Base-by-base conservation (phyloP, 805 yeast genomes). In the Candida chauliodis region DNA sequence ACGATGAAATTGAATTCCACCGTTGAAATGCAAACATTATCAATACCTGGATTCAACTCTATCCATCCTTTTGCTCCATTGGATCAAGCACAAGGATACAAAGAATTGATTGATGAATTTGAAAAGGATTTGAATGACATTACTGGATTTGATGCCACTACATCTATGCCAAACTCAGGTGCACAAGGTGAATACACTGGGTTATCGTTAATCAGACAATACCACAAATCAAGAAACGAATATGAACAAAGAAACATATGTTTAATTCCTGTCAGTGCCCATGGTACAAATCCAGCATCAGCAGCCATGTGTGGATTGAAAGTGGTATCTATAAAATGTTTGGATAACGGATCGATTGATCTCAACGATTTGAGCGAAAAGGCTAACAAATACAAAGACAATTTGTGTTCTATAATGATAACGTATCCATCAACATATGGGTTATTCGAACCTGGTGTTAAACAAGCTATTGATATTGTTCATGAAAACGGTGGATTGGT, bases 131-230 rank as follows among this genome's bases (percentile, higher is more conserved):
- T 93, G 49, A 85, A 90, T 40, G 87, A 84, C 47, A 90, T 93
- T 47, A 91, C 99, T 8, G 98, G 98, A 0, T 88, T 93, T 54
- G 86, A 81, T 44, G 91, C 86, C 28, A 83, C 95, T 15, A 85
- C 97, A 2, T 68, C 87, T 43, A 95, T 88, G 81, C 99, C 99
- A 46, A 93, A 93, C 59, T 87, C 97, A 27, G 99, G 99, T 49
- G 98, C 99, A 27, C 96, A 91, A 63, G 99, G 99, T 62, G 99
- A 93, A 64, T 93, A 84, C 65, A 78, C 98, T 11, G 99, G 99
- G 20, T 71, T 93, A 43, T 78, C 95, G 43, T 88, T 89, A 31
- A 91, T 93, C 49, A 76, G 80, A 49, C 76, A 84, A 26, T 93
- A 86, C 58, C 77, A 85, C 49, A 76, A 79, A 44, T 67, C 82